Evolutionary conservation across 2,329 filamentous ascomycete genomes (phyloP), one percentile per base, ranked within the genome.

Genomic region (Sporothrix brunneoviolacea): DNA sequence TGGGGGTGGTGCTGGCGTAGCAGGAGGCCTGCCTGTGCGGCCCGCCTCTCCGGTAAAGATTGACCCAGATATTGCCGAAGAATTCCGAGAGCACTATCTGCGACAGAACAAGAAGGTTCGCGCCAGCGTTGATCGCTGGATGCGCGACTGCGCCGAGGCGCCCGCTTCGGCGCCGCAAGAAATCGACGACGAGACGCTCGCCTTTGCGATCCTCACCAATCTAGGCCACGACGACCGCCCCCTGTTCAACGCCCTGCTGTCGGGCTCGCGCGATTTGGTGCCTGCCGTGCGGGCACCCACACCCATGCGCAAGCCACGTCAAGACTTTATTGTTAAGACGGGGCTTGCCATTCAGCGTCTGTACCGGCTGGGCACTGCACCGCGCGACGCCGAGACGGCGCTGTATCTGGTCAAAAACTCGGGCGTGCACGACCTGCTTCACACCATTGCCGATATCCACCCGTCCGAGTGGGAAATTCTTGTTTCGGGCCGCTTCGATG

Each of bases 391-490:
- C 16, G 90, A 96, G 65, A 83, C 84, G 6, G 88, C 87, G 12
- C 83, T 93, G 58, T 96, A 88, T 63, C 79, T 97, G 42, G 78
- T 96, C 56, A 89, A 86, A 64, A 86, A 96, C 64, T 83, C 84
- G 0, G 74, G 80, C 12, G 80, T 93, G 43, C 91, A 97, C 65
- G 86, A 93, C 61, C 82, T 95, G 28, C 80, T 97, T 3, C 83
- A 88, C 36, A 95, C 91, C 0, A 76, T 96, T 44, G 84, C 87
- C 32, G 88, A 91, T 47, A 93, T 97, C 59, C 93, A 86, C 62
- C 80, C 83, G 41, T 86, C 88, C n/a, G 91, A 97, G 67, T 97
- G 91, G 91, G 91, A 96, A 55, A 95, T 97, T 50, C 75, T 97
- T 12, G 88, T 86, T 4, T 96, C 91, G 0, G 91, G 91, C 24